phyloP scores from a whole-genome alignment of 495 filamentous ascomycete species.

The Thermothielavioides terrestris region DNA sequence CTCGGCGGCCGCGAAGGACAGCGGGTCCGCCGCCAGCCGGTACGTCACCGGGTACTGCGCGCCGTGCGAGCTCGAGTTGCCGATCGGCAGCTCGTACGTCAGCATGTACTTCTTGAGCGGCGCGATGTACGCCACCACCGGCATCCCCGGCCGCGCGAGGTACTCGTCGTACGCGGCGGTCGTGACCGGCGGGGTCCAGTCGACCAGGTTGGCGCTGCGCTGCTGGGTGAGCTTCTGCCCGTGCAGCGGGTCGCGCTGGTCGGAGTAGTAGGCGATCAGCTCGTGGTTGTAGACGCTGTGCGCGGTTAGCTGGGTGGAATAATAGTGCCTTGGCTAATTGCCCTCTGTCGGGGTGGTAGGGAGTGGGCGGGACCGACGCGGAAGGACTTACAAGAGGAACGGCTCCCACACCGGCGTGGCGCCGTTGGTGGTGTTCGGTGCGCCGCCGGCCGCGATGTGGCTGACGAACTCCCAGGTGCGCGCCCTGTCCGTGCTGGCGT shows the following conservation, averaged over 20 bases:
- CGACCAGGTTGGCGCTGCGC: constrained; percentile 45
- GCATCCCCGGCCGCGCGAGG: constrained; percentile 61
- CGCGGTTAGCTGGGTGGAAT: too few species aligned
- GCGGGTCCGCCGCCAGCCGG: constrained; percentile 42
- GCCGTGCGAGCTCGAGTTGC: constrained; percentile 23
- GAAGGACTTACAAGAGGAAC: constrained; percentile 40
- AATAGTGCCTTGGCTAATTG: background rate
- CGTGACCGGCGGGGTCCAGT: constrained; percentile 51
- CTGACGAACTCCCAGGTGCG: constrained; percentile 58
- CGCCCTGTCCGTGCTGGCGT: constrained; percentile 52
- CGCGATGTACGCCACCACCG: constrained; percentile 35
- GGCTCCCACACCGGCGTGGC: constrained; percentile 65
- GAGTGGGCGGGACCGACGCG: too few species aligned
- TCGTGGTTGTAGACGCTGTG: constrained; percentile 42
- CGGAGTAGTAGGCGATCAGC: constrained; percentile 59
- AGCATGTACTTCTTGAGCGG: constrained; percentile 24
- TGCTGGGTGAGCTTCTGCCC: constrained; percentile 64
- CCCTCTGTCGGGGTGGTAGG: background rate
- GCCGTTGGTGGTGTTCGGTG: constrained; percentile 52
- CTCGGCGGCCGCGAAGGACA: constrained; percentile 40
- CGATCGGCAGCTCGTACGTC: constrained; percentile 21
- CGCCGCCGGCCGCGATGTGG: constrained; percentile 55
- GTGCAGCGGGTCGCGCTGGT: constrained; percentile 55
- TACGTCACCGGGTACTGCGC: constrained; percentile 46
- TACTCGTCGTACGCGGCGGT: constrained; percentile 54